phyloP scores from a whole-genome alignment of 805 yeast species.

The Ogataea ramenticola region DNA sequence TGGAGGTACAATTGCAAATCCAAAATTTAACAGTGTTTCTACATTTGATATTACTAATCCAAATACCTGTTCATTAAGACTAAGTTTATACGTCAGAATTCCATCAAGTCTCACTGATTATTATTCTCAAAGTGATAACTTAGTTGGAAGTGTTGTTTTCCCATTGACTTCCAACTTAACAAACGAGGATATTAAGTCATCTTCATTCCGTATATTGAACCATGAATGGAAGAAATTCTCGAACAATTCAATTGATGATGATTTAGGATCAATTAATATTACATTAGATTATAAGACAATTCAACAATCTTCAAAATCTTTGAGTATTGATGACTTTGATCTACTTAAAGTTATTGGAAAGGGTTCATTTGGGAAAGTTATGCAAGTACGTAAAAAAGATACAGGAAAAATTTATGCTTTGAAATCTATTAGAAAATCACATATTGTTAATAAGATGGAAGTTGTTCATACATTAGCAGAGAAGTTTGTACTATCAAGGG shows the following conservation, averaged over 20 bases:
- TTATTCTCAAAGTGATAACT: conserved; percentile 49
- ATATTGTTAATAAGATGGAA: conserved; percentile 88
- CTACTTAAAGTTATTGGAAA: conserved; percentile 92
- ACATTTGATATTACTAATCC: conserved; percentile 80
- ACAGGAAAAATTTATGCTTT: conserved; percentile 92
- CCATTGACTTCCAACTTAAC: conserved; percentile 34
- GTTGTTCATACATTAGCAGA: conserved; percentile 96
- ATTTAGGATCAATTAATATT: conserved; percentile 32
- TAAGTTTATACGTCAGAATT: conserved; percentile 74
- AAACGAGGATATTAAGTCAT: conserved; percentile 27
- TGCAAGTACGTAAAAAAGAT: conserved; percentile 96
- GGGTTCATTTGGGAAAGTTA: conserved; percentile 97
- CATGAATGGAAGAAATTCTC: conserved; percentile 45
- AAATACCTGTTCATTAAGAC: conserved; percentile 37
- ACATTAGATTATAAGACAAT: conserved; percentile 27
- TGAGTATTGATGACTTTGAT: conserved; percentile 88
- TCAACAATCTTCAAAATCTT: conserved; percentile 43
- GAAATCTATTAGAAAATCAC: conserved; percentile 89
- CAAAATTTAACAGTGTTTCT: conserved; percentile 84
- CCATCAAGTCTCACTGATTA: conserved; percentile 52
- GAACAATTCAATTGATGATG: conserved; percentile 26
- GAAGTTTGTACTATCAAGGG: conserved; percentile 88
- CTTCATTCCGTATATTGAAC: conserved; percentile 47
- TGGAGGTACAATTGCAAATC: conserved; percentile 69
- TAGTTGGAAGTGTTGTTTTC: conserved; percentile 64